Conservation (phyloP, 148 eudicot species). For the Polygonum maritimum region DNA sequence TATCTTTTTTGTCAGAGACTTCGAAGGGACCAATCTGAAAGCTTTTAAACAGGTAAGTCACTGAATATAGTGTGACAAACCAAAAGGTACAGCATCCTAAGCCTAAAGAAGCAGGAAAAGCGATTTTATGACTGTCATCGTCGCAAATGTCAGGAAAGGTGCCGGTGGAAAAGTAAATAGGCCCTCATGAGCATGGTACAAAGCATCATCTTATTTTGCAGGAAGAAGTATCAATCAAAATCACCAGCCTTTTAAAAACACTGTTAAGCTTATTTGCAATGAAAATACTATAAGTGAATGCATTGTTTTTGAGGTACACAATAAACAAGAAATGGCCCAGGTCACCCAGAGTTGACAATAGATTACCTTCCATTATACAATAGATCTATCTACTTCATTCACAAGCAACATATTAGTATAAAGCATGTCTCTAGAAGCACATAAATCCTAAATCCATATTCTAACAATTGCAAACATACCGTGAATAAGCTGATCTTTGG, state of each 20-base stretch:
- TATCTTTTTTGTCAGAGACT: constrained; percentile 28
- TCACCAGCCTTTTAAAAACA: neutral
- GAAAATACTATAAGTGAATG: neutral
- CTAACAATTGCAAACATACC: constrained; percentile 25
- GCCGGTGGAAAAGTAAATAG: neutral
- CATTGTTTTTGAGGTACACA: neutral
- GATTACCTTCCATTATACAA: neutral
- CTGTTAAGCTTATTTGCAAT: neutral
- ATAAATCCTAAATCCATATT: neutral
- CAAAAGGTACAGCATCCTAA: neutral
- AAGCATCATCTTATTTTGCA: neutral
- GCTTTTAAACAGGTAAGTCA: neutral
- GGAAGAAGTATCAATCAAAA: neutral
- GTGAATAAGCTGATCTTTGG: constrained; percentile 48
- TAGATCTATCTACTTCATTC: neutral
- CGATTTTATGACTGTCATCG: neutral
- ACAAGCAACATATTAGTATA: neutral
- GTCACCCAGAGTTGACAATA: neutral
- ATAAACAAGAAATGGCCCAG: neutral
- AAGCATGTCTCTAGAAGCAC: neutral
- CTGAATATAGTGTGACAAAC: neutral
- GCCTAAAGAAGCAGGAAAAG: neutral
- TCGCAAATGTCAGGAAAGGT: neutral
- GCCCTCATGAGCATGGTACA: neutral
- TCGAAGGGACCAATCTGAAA: constrained; percentile 72